Conservation (phyloP, 164 flowering plant species). For the Tetrastigma voinierianum region DNA sequence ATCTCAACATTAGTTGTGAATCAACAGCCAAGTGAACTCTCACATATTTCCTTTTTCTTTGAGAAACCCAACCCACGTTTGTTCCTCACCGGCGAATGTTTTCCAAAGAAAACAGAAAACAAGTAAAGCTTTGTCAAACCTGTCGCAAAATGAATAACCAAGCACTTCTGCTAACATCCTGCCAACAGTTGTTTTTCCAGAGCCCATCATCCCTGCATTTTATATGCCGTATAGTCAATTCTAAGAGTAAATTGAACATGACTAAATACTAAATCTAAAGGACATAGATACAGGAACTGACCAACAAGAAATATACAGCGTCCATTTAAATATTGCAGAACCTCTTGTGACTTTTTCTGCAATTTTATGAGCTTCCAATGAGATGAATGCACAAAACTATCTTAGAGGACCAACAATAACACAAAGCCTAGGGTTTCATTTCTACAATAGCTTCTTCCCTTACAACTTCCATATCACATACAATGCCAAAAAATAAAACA, state of each 20-base stretch:
- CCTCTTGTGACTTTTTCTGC: constrained; percentile 76
- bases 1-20: not conserved
- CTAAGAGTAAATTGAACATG: not conserved
- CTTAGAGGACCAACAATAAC: not conserved
- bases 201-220: constrained; percentile 96
- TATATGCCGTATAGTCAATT: not conserved
- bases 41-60: too few species aligned
- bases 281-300: constrained; percentile 34
- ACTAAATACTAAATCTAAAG: not conserved
- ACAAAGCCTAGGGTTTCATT: not conserved
- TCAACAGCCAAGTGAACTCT: too few species aligned
- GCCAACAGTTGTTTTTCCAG: constrained; percentile 97
- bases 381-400: constrained; percentile 9
- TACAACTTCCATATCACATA: too few species aligned
- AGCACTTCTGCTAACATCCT: constrained; percentile 73
- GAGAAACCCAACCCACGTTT: too few species aligned
- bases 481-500: constrained; percentile 5
- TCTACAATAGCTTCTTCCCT: not conserved
- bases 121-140: constrained; percentile 50
- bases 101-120: not conserved
- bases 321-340: constrained; percentile 65
- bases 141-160: constrained; percentile 79
- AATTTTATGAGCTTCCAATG: constrained; percentile 24
- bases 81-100: not conserved
- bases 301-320: constrained; percentile 95